Conservation (phyloP, 2,329 filamentous ascomycete genomes). For the Ploettnerulaceae sp. region DNA sequence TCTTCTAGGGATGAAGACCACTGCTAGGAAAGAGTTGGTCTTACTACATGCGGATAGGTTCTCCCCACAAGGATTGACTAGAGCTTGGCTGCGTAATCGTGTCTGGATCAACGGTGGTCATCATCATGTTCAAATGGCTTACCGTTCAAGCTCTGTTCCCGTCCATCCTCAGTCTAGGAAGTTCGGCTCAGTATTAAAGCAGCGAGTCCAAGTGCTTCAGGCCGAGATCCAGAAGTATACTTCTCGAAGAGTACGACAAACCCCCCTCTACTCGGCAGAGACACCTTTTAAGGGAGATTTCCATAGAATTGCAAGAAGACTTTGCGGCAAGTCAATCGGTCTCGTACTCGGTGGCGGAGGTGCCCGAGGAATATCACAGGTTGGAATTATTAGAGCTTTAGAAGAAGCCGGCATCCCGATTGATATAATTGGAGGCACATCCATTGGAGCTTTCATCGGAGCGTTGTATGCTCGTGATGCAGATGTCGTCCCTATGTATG, state of each 20-base stretch:
- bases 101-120: conserved; percentile 98
- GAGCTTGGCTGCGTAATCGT: conserved; percentile 85
- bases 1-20: conserved; percentile 94
- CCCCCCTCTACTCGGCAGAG: conserved; percentile 83
- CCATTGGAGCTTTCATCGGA: conserved; percentile 92
- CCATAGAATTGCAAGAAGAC: conserved; percentile 79
- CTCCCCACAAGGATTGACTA: conserved; percentile 75
- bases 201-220: conserved; percentile 88
- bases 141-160: conserved; percentile 70
- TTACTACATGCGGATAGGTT: conserved; percentile 86
- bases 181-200: conserved; percentile 81
- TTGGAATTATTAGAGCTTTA: conserved; percentile 89
- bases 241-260: conserved; percentile 82
- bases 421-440: conserved; percentile 91
- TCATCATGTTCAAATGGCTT: conserved; percentile 95
- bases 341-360: conserved; percentile 92
- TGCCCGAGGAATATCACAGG: conserved; percentile 84
- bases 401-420: conserved; percentile 97
- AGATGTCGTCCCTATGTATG: conserved; percentile 95
- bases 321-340: conserved; percentile 92
- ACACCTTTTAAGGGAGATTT: conserved; percentile 96
- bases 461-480: conserved; percentile 93
- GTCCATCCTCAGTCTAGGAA: conserved; percentile 70
- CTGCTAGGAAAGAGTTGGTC: conserved; percentile 87
- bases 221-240: conserved; percentile 99